Conservation (phyloP, 768 basidiomycete species). For the Tricholoma terreum region DNA sequence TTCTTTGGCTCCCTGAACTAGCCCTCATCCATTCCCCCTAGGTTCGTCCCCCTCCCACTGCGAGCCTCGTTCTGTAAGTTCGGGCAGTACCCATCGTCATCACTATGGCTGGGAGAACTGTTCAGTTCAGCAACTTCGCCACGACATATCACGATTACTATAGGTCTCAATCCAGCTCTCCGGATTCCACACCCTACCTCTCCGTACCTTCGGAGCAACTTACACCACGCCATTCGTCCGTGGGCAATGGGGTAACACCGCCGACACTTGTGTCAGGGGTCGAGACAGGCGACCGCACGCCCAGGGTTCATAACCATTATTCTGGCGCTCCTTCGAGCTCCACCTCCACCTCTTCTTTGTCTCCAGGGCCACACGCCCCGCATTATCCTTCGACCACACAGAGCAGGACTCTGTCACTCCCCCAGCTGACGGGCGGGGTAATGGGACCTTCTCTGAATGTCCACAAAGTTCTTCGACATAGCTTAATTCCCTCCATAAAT, state of each 20-base stretch:
- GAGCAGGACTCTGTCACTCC: neutral
- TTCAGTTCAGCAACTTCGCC: neutral
- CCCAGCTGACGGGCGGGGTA: neutral
- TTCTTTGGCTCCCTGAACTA: neutral
- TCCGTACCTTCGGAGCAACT: neutral
- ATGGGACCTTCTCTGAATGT: neutral
- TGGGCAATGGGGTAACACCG: neutral
- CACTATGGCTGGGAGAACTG: neutral
- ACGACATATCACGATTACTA: neutral
- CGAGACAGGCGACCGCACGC: neutral
- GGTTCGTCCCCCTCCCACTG: neutral
- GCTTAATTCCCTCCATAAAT: neutral
- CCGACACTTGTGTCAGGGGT: neutral
- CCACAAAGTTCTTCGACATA: neutral
- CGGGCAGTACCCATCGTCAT: neutral
- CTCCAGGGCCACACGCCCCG: neutral
- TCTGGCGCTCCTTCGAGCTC: no score
- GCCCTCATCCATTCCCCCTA: neutral
- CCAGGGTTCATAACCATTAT: neutral
- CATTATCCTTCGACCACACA: neutral
- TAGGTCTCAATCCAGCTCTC: neutral
- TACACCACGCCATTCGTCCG: neutral
- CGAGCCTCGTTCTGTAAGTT: neutral
- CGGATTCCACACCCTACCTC: neutral
- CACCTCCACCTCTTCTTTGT: neutral